Evolutionary conservation across 202 grass and related monocot genomes (phyloP).

Genomic region (Elaeis oleifera): DNA sequence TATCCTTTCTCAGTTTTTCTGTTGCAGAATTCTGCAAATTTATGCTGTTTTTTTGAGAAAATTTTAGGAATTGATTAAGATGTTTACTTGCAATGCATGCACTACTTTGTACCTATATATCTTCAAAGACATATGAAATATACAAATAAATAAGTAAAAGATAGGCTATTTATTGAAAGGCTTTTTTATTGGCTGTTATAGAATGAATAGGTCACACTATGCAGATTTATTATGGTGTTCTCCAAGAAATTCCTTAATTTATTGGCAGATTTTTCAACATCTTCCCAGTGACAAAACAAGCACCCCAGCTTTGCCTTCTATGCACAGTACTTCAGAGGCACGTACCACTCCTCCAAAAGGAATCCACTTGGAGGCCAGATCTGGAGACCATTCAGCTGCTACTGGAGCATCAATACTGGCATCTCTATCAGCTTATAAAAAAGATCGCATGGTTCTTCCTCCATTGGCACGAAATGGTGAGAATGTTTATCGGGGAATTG

Average conservation of each 20-base stretch:
- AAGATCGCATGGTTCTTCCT: slow-evolving; percentile 12
- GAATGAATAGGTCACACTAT: no score
- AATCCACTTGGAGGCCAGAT: neutral
- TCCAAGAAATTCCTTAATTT: slow-evolving; percentile 11
- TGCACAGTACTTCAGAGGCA: slow-evolving; percentile 7
- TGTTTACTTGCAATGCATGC: no score
- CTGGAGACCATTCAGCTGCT: slow-evolving; percentile 15
- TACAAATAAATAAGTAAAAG: no score
- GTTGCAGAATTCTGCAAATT: neutral
- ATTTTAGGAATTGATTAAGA: no score
- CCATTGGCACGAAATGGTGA: slow-evolving; percentile 1
- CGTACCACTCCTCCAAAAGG: slow-evolving; percentile 2
- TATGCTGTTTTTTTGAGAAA: no score
- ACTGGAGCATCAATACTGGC: slow-evolving; percentile 17
- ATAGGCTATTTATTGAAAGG: no score
- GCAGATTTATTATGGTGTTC: neutral
- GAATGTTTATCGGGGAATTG: neutral
- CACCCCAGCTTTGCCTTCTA: neutral
- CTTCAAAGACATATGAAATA: no score
- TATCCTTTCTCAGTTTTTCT: slow-evolving; percentile 39
- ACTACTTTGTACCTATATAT: no score
- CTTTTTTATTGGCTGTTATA: no score
- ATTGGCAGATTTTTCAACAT: slow-evolving; percentile 16
- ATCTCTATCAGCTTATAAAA: slow-evolving; percentile 15
- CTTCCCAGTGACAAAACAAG: neutral